Percentiles rank a stretch among this genome's conserved stretches.
Evolutionary conservation across 75 land plant genomes (phyloP).

Genomic region (Adiantum capillusveneris): DNA sequence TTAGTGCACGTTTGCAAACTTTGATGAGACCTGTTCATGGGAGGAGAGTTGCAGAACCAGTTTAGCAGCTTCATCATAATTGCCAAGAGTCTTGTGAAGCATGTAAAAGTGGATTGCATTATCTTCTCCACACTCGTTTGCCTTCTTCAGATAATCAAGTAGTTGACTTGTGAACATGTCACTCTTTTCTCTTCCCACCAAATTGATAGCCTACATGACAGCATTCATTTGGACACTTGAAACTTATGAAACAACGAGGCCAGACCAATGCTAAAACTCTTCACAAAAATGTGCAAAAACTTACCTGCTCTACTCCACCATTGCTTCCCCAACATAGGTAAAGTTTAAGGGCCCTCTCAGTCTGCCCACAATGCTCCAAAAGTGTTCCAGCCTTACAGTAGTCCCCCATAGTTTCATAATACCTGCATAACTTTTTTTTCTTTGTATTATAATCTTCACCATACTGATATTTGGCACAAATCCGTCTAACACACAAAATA

Average conservation of each 20-base stretch:
- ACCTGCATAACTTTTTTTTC: no score
- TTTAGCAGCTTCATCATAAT: slow-evolving; percentile 26
- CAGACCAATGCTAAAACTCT: neutral
- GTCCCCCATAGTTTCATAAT: slow-evolving; percentile 28
- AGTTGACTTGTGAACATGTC: slow-evolving; percentile 17
- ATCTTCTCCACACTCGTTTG: slow-evolving; percentile 15
- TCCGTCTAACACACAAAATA: no score
- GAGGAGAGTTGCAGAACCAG: slow-evolving; percentile 11
- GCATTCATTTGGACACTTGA: neutral
- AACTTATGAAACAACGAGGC: neutral
- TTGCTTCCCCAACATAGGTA: slow-evolving; percentile 18
- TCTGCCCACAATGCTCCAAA: slow-evolving; percentile 21
- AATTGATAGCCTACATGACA: slow-evolving; percentile 19
- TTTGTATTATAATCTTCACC: no score
- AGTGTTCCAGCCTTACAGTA: slow-evolving; percentile 18
- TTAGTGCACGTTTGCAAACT: no score
- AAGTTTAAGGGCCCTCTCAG: slow-evolving; percentile 18
- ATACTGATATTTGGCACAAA: neutral
- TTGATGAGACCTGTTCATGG: slow-evolving; percentile 19
- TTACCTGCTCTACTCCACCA: slow-evolving; percentile 29
- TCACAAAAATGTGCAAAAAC: neutral
- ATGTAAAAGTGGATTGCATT: slow-evolving; percentile 10
- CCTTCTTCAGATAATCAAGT: slow-evolving; percentile 16
- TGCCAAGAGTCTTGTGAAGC: slow-evolving; percentile 20
- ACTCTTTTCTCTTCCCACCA: slow-evolving; percentile 20